Evolutionary conservation across 768 basidiomycete genomes (phyloP), one percentile per base, ranked within the genome.

Genomic region (Boletus rex-veris): DNA sequence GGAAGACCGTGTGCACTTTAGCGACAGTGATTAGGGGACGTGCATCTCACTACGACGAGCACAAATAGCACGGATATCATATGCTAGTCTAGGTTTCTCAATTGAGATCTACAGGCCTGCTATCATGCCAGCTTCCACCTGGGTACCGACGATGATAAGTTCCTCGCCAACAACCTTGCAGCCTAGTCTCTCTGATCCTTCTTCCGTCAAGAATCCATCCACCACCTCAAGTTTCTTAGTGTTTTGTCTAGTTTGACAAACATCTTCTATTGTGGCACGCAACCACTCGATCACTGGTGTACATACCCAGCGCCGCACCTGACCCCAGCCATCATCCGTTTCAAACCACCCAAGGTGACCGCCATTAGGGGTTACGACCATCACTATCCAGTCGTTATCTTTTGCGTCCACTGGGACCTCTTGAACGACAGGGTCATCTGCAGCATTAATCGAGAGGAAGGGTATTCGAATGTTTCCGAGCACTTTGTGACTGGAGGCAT

Each of bases 271-370:
- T 28, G 79, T 73, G 37, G 84, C 75, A 52, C 74, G 77, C 47
- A 89, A 63, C 86, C 85, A 90, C 67, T 92, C 84, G 9, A 90
- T 65, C 7, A 88, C 84, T 8, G 88, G 89, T 56, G 77, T 72
- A n/a, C 75, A 81, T 46, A 86, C 75, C 88, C 89, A 91, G 48
- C 88, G 74, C 48, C 52, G 61, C 44, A 71, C 65, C 56, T 59
- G 60, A 50, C 68, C 56, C 60, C 67, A 71, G 33, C 52, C 62
- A 24, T 67, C 64, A 36, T 74, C 75, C 28, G 75, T 69, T 69
- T 88, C 80, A 60, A 90, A 91, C 90, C 90, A 95, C 36, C 92
- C 92, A 14, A 92, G 75, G 72, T 92, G 90, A 0, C 90, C 89
- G 1, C 89, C 91, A 19, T 74, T 70, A 30, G 74, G 68, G 0